phyloP scores from a whole-genome alignment of 306 rosid species.

The Oxytropis ochrocephala region DNA sequence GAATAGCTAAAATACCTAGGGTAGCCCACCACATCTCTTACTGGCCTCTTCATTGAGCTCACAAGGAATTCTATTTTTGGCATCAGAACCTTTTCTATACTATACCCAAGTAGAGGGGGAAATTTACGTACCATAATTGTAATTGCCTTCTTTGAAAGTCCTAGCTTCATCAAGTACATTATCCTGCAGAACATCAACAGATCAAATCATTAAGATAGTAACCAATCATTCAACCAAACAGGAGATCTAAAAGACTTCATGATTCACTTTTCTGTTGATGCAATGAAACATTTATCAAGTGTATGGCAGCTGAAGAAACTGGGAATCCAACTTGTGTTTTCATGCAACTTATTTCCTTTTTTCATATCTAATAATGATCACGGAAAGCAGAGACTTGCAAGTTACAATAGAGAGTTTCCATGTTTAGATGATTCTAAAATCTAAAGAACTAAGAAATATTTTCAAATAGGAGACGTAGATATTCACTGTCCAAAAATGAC shows the following conservation, averaged over 20 bases:
- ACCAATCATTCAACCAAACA: background rate
- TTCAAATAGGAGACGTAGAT: background rate
- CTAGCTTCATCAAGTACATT: conserved; percentile 55
- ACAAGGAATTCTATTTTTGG: conserved; percentile 77
- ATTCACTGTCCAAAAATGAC: conserved; percentile 7
- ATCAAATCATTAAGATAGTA: conserved; percentile 17
- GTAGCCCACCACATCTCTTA: conserved; percentile 68
- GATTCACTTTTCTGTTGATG: background rate
- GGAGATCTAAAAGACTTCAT: conserved; percentile 8
- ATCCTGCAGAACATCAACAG: conserved; percentile 41
- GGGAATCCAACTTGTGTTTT: background rate
- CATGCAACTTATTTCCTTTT: background rate
- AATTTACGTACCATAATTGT: conserved; percentile 68
- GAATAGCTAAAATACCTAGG: conserved; percentile 93
- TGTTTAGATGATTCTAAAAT: background rate
- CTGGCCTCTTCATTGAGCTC: conserved; percentile 69
- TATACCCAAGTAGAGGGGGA: conserved; percentile 82
- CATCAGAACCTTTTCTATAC: conserved; percentile 65
- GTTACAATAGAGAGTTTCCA: background rate
- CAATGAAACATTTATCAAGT: background rate
- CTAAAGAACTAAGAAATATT: background rate
- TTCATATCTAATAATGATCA: background rate
- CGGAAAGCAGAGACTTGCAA: conserved; percentile 5
- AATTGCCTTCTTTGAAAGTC: conserved; percentile 58
- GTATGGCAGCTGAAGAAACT: conserved; percentile 3